Evolutionary conservation across 345 rosid genomes (phyloP), one percentile per base, ranked within the genome.

Genomic region (Eucalyptus urophylla): DNA sequence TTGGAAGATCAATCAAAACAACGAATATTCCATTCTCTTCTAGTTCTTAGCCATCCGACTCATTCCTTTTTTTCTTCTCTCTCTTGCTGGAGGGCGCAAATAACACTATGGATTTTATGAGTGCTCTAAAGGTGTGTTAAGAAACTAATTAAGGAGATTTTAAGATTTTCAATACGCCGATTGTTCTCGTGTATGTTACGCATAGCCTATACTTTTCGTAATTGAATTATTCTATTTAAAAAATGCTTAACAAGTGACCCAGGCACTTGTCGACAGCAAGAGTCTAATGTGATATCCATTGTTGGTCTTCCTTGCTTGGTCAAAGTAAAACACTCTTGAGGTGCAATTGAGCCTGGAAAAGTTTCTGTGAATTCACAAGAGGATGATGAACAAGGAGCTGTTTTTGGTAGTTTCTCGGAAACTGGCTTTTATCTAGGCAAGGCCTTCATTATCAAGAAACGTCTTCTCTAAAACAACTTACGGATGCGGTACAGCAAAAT

Each of bases 71-170:
- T 11, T 8, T 3, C 11, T 33, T 31, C 80, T 33, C 43, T 69
- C 44, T 33, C 80, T 69, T 9, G 24, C 24, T 9, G 0, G 24
- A 31, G 80, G 80, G 43, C 24, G 24, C 80, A 69, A 69, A 69
- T 69, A 76, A 76, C 25, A 11, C 6, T 21, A 37, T 2, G 15
- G 14, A 37, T 76, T 37, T 76, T 76, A 40, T 7, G 45, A 21
- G 83, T 76, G 81, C 45, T 0, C 7, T 72, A 11, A 37, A 37
- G 25, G 25, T 5, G 27, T 37, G 81, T 37, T 37, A 69, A 69
- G 80, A 69, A 69, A 17, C 45, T 0, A 10, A 19, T 6, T 0
- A 37, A 37, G 44, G 83, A 37, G 24, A 21, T 33, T 5, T 17
- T 37, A 76, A 2, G 80, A 17, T 33, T 69, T 33, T 69, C 44